Conservation (phyloP, 1,139 yeast genomes). For the Taphrina wiesneri region DNA sequence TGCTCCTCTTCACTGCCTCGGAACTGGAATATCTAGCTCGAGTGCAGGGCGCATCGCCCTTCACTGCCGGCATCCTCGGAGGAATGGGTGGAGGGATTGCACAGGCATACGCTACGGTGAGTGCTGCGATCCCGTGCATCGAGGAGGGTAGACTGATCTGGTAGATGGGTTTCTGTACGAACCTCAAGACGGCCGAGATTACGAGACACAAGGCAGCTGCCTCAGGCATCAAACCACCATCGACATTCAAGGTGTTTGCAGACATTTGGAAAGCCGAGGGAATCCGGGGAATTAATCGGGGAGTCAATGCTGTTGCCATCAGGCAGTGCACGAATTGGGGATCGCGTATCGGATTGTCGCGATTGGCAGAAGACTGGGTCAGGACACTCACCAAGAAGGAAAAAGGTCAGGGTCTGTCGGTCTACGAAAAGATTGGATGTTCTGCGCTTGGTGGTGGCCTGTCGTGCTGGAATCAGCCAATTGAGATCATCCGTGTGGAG, state of each 20-base stretch:
- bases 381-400: slow-evolving; percentile 63
- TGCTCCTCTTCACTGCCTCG: slow-evolving; percentile 85
- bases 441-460: slow-evolving; percentile 94
- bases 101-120: slow-evolving; percentile 95
- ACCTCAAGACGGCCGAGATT: slow-evolving; percentile 96
- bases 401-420: slow-evolving; percentile 62
- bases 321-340: slow-evolving; percentile 99
- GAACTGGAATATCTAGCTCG: slow-evolving; percentile 83
- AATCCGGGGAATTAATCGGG: slow-evolving; percentile 89
- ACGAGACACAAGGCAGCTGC: slow-evolving; percentile 82
- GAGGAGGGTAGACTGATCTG: neutral
- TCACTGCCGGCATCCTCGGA: slow-evolving; percentile 87
- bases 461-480: slow-evolving; percentile 98
- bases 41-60: slow-evolving; percentile 61
- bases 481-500: slow-evolving; percentile 86
- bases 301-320: slow-evolving; percentile 98
- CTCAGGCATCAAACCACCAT: slow-evolving; percentile 67
- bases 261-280: slow-evolving; percentile 85
- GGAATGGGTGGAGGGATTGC: slow-evolving; percentile 87
- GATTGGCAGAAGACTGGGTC: slow-evolving; percentile 86
- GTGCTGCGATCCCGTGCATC: slow-evolving; percentile 45
- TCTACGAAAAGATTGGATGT: slow-evolving; percentile 80
- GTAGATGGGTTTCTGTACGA: slow-evolving; percentile 80
- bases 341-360: slow-evolving; percentile 86
- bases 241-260: slow-evolving; percentile 80